Percentiles rank a stretch among this genome's conserved stretches.
Conservation (phyloP, 1,284 basidiomycete genomes). For the Puccinia polysora region DNA sequence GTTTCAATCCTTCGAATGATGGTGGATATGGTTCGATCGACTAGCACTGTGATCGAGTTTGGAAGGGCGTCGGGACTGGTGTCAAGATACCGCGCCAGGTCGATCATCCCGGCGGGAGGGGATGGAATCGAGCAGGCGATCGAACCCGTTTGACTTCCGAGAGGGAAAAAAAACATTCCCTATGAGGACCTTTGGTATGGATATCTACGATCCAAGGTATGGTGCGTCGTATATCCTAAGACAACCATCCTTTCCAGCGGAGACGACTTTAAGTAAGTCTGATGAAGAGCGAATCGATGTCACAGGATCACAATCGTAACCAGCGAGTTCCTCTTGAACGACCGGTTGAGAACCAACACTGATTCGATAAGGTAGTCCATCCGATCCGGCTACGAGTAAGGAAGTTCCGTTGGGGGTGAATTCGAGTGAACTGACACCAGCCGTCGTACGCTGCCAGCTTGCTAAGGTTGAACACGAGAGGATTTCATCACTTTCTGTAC, state of each 20-base stretch:
- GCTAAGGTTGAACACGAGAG: neutral
- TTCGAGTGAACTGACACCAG: conserved; percentile 7
- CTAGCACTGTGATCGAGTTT: no score
- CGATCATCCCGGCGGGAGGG: no score
- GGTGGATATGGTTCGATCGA: no score
- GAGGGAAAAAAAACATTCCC: no score
- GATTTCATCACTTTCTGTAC: neutral
- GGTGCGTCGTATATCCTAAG: no score
- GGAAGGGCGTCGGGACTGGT: no score
- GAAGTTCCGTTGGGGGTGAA: neutral
- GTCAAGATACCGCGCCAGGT: no score
- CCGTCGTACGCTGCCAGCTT: conserved; percentile 6
- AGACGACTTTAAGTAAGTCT: neutral
- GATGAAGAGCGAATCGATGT: conserved; percentile 4
- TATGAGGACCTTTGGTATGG: no score
- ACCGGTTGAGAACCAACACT: neutral
- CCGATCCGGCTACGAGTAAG: conserved; percentile 6
- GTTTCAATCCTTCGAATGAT: no score
- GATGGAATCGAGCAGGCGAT: no score
- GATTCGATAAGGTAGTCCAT: conserved; percentile 25
- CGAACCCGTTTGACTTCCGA: no score
- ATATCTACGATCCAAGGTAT: no score
- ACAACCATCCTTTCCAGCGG: conserved; percentile 17
- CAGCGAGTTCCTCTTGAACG: conserved; percentile 10
- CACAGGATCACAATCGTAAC: conserved; percentile 23